Conservation (phyloP, 1,139 yeast genomes). For the Ogataea hybrid region DNA sequence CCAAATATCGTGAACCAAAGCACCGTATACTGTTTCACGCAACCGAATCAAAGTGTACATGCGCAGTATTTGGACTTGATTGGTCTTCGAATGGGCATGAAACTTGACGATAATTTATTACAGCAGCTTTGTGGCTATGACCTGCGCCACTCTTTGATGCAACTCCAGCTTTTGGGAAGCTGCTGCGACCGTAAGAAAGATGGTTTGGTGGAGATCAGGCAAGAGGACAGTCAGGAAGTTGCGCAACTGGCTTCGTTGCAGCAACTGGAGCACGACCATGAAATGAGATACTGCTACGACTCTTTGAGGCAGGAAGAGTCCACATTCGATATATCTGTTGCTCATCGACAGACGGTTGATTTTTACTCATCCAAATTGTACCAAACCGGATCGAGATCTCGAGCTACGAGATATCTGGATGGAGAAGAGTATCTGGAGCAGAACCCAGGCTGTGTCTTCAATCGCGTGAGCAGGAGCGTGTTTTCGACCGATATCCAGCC, state of each 20-base stretch:
- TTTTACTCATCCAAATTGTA: constrained; percentile 28
- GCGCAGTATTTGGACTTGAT: constrained; percentile 27
- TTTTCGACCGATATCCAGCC: constrained; percentile 26
- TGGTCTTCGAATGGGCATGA: constrained; percentile 25
- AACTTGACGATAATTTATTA: constrained; percentile 21
- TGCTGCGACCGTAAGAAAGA: constrained; percentile 12
- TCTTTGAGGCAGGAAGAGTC: neutral
- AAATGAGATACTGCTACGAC: constrained; percentile 3
- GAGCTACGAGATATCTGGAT: constrained; percentile 17
- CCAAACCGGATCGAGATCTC: constrained; percentile 26
- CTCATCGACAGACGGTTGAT: constrained; percentile 12
- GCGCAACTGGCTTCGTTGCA: neutral
- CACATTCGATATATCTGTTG: neutral
- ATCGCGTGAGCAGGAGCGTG: constrained; percentile 12
- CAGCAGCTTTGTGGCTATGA: constrained; percentile 17
- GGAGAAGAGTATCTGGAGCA: constrained; percentile 22
- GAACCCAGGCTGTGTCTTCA: constrained; percentile 25
- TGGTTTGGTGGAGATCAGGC: constrained; percentile 20
- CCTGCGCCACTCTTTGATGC: constrained; percentile 28
- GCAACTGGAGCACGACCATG: constrained; percentile 1
- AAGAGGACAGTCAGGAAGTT: neutral
- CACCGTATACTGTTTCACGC: constrained; percentile 23
- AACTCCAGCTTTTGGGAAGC: constrained; percentile 29
- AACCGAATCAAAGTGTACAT: constrained; percentile 7
- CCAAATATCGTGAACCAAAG: constrained; percentile 42